Base-by-base conservation (phyloP, 1,284 basidiomycete genomes). In the Cutaneotrichosporon sp. region DNA sequence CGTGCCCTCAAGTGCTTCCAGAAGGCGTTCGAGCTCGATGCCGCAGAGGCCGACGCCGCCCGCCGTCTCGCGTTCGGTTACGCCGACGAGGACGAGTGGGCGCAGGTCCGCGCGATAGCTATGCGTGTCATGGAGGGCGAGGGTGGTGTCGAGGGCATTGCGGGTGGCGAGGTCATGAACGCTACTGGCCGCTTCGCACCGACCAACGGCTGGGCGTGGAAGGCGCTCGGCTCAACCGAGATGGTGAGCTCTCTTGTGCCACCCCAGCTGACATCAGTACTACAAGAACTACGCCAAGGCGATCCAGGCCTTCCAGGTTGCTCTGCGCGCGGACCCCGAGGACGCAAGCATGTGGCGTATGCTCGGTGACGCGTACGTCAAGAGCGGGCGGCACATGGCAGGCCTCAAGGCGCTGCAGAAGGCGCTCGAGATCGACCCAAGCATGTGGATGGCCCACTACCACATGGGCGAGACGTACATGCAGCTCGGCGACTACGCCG, bases 1-100 rank as follows among this genome's bases (percentile, higher is more conserved):
- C 87, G 95, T 46, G 90, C 95, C 1, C 89, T 91, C 18, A 95
- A 95, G 75, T 99, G 97, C 76, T 98, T 97, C 81, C 95, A 99
- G 72, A 98, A 97, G 72, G 97, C 97, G 0, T 98, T 99, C 70
- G 97, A 99, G 79, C 86, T 99, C 2, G 95, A 98, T 78, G 85
- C 94, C 1, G 85, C 89, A 14, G 91, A 99, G 79, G 87, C 86
- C 13, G 87, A 90, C 16, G 94, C 97, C 1, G 97, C 95, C 0
- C 83, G 85, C 54, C 83, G 87, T 62, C 84, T 99, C 4, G 94
- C 93, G 0, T 87, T 89, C 67, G 90, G 91, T 0, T 98, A 97
- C 76, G 93, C 95, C 0, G 88, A 94, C 58, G 91, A 97, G 67
- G 85, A 87, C 56, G 95, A 97, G 73, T 99, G 97, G 97, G 91